Conservation (phyloP, 495 filamentous ascomycete species). For the Podospora sp. region DNA sequence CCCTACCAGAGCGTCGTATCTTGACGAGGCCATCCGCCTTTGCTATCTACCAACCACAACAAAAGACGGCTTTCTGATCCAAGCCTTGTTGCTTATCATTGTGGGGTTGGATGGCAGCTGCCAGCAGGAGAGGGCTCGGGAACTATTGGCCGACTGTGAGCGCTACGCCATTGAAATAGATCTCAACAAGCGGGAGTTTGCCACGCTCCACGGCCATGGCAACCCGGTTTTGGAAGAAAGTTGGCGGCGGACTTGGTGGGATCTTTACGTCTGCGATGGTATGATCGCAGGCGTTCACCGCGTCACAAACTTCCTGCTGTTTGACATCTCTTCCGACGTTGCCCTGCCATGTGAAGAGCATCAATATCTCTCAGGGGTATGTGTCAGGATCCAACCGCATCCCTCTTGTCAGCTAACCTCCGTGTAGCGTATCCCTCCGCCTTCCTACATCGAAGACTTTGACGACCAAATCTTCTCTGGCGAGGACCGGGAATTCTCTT, state of each 20-base stretch:
- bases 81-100: slow-evolving; percentile 74
- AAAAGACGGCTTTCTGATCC: slow-evolving; percentile 69
- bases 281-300: slow-evolving; percentile 61
- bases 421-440: slow-evolving; percentile 61
- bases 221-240: slow-evolving; percentile 64
- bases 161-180: slow-evolving; percentile 73
- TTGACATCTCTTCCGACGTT: slow-evolving; percentile 59
- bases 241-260: slow-evolving; percentile 90
- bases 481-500: slow-evolving; percentile 70
- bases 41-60: slow-evolving; percentile 52
- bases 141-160: slow-evolving; percentile 67
- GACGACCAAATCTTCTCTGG: slow-evolving; percentile 67
- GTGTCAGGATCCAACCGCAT: slow-evolving; percentile 26
- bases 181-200: slow-evolving; percentile 64
- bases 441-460: slow-evolving; percentile 68
- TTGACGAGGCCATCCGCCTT: slow-evolving; percentile 59
- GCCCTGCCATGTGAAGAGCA: slow-evolving; percentile 76
- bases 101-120: slow-evolving; percentile 77
- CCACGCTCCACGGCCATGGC: slow-evolving; percentile 47
- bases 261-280: slow-evolving; percentile 78
- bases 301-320: slow-evolving; percentile 59
- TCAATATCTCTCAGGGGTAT: slow-evolving; percentile 66
- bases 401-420: neutral
- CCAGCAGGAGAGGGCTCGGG: slow-evolving; percentile 64
- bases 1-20: slow-evolving; percentile 53